Percentiles rank a stretch among this genome's conserved stretches.
phyloP scores from a whole-genome alignment of 495 filamentous ascomycete species.

The Neurospora africana region DNA sequence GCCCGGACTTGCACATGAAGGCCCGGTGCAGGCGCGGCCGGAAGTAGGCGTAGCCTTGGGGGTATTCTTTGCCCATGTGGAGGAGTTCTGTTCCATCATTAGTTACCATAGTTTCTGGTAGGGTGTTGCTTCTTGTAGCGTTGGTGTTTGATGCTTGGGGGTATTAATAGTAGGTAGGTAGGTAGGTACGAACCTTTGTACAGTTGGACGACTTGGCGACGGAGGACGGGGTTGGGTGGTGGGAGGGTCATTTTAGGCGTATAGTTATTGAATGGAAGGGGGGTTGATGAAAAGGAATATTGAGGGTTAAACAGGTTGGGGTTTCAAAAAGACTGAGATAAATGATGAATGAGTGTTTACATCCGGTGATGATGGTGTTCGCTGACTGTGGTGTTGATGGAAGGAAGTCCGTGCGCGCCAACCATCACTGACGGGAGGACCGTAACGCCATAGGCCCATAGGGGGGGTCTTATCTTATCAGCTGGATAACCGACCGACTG shows the following conservation, averaged over 20 bases:
- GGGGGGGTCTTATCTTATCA: background rate
- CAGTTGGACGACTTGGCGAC: constrained; percentile 71
- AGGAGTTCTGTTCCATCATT: constrained; percentile 53
- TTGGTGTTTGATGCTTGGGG: too few relatives aligned
- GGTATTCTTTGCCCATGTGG: constrained; percentile 76
- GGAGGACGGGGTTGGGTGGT: constrained; percentile 44
- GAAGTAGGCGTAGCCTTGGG: constrained; percentile 79
- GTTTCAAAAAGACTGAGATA: too few relatives aligned
- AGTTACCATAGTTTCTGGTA: too few relatives aligned
- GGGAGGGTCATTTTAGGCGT: background rate
- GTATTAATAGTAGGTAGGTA: too few relatives aligned
- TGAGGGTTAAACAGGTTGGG: too few relatives aligned
- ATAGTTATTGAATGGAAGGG: too few relatives aligned
- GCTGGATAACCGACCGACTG: background rate
- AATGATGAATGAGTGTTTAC: background rate
- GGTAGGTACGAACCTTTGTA: constrained; percentile 65
- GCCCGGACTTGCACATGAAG: constrained; percentile 60
- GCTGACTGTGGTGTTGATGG: background rate
- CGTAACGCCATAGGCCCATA: background rate
- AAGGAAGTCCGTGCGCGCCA: background rate
- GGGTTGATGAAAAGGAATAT: too few relatives aligned
- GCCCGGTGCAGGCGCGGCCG: constrained; percentile 70
- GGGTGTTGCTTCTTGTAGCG: too few relatives aligned
- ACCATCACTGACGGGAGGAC: background rate
- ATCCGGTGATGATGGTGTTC: background rate